phyloP scores from a whole-genome alignment of 208 protist species.

The Balamuthia mandrillaris region DNA sequence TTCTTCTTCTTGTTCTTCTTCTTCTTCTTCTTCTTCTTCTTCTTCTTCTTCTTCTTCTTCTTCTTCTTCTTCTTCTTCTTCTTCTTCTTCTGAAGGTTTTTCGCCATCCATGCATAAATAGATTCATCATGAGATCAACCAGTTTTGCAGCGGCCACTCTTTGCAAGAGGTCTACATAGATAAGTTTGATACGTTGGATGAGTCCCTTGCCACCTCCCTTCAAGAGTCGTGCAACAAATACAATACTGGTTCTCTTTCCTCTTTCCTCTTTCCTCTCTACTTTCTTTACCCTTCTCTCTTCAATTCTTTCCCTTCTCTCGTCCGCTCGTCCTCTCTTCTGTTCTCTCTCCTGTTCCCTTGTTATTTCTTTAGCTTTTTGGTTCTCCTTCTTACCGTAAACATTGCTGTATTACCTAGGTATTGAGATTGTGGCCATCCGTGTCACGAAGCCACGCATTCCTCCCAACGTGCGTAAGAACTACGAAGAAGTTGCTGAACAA shows the following conservation, averaged over 20 bases:
- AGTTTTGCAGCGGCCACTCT: constrained; percentile 20
- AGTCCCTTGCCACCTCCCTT: not conserved
- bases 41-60: not conserved
- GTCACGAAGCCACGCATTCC: constrained; percentile 25
- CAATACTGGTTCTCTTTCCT: no score
- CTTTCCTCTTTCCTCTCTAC: no score
- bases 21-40: no score
- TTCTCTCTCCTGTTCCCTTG: no score
- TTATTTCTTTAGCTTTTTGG: no score
- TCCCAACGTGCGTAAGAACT: not conserved
- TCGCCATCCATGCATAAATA: no score
- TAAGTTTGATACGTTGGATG: constrained; percentile 23
- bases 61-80: not conserved
- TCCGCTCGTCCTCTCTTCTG: no score
- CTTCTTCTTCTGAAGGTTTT: not conserved
- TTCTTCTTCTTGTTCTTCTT: no score
- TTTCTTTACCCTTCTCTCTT: no score
- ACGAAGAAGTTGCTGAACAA: constrained; percentile 24
- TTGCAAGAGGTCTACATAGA: constrained; percentile 42
- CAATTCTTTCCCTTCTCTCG: no score
- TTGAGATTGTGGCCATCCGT: constrained; percentile 25
- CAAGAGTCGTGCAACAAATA: not conserved
- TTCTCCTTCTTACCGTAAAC: no score
- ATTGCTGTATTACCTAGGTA: not conserved
- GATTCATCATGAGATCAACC: constrained; percentile 41